Evolutionary conservation across 139 green algal genomes (phyloP).

Genomic region (Chlorella sp.): DNA sequence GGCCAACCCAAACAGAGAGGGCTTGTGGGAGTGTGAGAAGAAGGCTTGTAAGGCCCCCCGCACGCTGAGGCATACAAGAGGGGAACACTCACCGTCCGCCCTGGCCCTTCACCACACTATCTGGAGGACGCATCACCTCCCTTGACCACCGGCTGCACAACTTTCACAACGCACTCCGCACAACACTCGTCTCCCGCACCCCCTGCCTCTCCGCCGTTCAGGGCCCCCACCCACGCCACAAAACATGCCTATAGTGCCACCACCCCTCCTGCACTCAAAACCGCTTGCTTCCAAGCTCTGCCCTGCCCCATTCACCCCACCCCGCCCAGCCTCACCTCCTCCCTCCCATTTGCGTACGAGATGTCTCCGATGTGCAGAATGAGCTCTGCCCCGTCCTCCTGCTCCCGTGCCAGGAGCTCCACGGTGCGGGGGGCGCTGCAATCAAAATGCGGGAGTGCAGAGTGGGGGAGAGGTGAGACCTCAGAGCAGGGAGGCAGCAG

Average conservation of each 20-base stretch:
- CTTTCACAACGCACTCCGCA: too few relatives aligned
- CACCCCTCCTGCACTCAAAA: not conserved
- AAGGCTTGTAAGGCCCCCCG: too few relatives aligned
- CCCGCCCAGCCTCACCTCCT: constrained; percentile 21
- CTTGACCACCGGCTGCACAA: too few relatives aligned
- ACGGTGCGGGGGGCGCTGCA: constrained; percentile 57
- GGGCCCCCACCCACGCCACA: not conserved
- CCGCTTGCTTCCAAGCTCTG: not conserved
- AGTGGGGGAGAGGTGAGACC: not conserved
- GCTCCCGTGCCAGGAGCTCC: constrained; percentile 45
- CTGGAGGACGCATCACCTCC: too few relatives aligned
- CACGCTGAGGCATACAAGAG: too few relatives aligned
- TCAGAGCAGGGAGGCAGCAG: too few relatives aligned
- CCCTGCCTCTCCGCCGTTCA: not conserved
- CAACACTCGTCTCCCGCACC: too few relatives aligned
- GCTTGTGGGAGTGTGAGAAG: too few relatives aligned
- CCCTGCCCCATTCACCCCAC: not conserved
- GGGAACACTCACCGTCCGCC: too few relatives aligned
- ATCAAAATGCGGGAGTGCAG: not conserved
- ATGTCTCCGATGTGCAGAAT: constrained; percentile 77
- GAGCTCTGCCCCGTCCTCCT: constrained; percentile 45
- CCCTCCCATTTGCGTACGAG: constrained; percentile 68
- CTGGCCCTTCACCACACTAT: too few relatives aligned
- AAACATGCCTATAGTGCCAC: not conserved
- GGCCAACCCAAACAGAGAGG: too few relatives aligned